Percentiles rank a stretch among this genome's conserved stretches.
Conservation (phyloP, 140 eudicot genomes). For the Anethum foeniculum region DNA sequence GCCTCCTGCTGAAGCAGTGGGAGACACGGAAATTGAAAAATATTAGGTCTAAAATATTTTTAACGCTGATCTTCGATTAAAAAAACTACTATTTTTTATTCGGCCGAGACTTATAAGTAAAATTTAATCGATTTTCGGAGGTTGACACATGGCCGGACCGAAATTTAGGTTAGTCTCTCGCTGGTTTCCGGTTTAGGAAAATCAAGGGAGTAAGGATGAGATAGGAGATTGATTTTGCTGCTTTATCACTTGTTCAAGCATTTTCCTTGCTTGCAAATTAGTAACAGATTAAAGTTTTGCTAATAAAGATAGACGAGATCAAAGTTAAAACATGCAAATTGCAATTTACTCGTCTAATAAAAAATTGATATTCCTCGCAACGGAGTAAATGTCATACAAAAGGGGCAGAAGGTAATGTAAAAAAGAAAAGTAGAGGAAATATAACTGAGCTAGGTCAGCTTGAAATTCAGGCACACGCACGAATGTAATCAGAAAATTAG, state of each 20-base stretch:
- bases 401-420: too few species aligned
- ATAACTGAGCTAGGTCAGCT: too few species aligned
- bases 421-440: too few species aligned
- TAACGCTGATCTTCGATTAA: background rate
- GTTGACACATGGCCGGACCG: background rate
- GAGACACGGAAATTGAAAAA: slow-evolving; percentile 3
- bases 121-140: background rate
- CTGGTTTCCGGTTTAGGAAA: background rate
- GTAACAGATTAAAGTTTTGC: too few species aligned
- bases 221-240: background rate
- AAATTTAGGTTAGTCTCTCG: background rate
- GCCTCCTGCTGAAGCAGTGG: slow-evolving; percentile 52
- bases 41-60: slow-evolving; percentile 1
- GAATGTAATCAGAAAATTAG: too few species aligned
- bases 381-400: too few species aligned
- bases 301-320: too few species aligned
- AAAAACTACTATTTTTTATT: background rate
- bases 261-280: background rate
- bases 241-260: background rate
- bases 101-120: background rate
- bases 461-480: too few species aligned
- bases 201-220: background rate
- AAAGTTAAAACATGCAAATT: too few species aligned
- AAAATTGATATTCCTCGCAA: too few species aligned
- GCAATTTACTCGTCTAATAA: too few species aligned